phyloP scores from a whole-genome alignment of 345 rosid genomes.

The Citrus sinensis region DVS_A1.0 CM039168.1:24824501-24825000 shows the following conservation, averaged over 20 bases:
- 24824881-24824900: slow-evolving; percentile 70
- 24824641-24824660: slow-evolving; percentile 20
- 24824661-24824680: slow-evolving; percentile 3
- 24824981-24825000: slow-evolving; percentile 35
- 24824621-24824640: slow-evolving; percentile 15
- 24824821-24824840: slow-evolving; percentile 35
- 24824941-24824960: not conserved
- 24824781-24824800: slow-evolving; percentile 76
- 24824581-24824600: slow-evolving; percentile 1
- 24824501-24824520: not conserved
- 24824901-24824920: not conserved
- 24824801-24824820: slow-evolving; percentile 65
- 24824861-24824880: slow-evolving; percentile 62
- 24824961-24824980: not conserved
- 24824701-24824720: not conserved
- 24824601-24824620: slow-evolving; percentile 22
- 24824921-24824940: not conserved
- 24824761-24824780: slow-evolving; percentile 22
- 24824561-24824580: slow-evolving; percentile 35
- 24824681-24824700: not conserved
- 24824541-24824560: slow-evolving; percentile 26
- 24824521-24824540: slow-evolving; percentile 71
- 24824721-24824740: not conserved
- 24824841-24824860: slow-evolving; percentile 63
- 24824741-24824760: slow-evolving; percentile 11